Evolutionary conservation across 2,329 filamentous ascomycete genomes (phyloP).

Genomic region (Spiromastix sp.): DNA sequence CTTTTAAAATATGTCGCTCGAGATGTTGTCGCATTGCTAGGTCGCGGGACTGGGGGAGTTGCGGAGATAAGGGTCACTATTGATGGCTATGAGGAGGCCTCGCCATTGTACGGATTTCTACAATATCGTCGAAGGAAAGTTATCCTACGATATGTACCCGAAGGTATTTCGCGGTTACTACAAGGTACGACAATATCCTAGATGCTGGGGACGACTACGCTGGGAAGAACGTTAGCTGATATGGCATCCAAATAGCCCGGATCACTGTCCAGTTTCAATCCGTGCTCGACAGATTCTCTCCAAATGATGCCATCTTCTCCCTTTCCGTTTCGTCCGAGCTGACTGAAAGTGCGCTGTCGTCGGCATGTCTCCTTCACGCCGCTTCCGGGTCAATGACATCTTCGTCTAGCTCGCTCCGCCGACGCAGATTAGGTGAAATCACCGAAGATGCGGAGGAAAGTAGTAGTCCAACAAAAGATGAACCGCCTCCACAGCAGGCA

Average conservation of each 20-base stretch:
- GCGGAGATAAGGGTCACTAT: constrained; percentile 72
- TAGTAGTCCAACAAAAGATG: constrained; percentile 46
- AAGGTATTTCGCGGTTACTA: constrained; percentile 78
- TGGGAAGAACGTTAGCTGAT: constrained; percentile 8
- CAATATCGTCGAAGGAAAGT: constrained; percentile 84
- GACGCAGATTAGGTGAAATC: constrained; percentile 77
- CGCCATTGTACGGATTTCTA: constrained; percentile 84
- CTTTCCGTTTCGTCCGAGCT: constrained; percentile 67
- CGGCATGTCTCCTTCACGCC: constrained; percentile 80
- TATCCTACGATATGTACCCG: constrained; percentile 83
- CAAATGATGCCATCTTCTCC: constrained; percentile 75
- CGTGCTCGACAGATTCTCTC: constrained; percentile 50
- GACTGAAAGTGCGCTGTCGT: constrained; percentile 76
- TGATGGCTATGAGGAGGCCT: constrained; percentile 67
- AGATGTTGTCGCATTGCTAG: constrained; percentile 75
- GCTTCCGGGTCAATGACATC: constrained; percentile 79
- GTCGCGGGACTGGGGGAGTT: constrained; percentile 69
- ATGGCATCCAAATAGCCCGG: constrained; percentile 51
- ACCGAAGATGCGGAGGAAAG: constrained; percentile 85
- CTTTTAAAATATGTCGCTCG: constrained; percentile 82
- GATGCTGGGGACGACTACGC: constrained; percentile 2
- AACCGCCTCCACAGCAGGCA: background rate
- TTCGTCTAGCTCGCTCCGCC: constrained; percentile 67
- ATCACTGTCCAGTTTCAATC: constrained; percentile 61
- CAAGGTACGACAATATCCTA: constrained; percentile 81